A percentile compares a stretch with the other conserved stretches of the same genome.
phyloP scores from a whole-genome alignment of 768 basidiomycete genomes.

The Inosperma sp. region DNA sequence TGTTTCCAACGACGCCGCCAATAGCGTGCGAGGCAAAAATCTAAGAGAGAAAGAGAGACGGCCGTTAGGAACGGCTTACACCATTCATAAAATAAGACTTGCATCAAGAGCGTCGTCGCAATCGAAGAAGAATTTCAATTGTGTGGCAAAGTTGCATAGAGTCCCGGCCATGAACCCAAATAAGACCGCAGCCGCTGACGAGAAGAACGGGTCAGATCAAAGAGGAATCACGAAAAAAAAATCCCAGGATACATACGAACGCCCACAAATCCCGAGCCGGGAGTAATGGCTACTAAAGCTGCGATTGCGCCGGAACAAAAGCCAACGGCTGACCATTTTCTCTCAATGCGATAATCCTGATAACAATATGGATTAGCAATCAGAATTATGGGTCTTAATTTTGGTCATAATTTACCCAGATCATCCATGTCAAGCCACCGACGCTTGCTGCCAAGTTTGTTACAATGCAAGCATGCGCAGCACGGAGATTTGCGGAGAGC shows the following conservation, averaged over 20 bases:
- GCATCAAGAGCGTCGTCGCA: constrained; percentile 84
- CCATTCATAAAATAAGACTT: constrained; percentile 17
- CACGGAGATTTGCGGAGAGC: constrained; percentile 84
- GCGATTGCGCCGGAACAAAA: constrained; percentile 95
- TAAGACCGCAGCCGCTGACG: constrained; percentile 68
- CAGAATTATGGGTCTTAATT: neutral
- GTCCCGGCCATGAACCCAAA: constrained; percentile 86
- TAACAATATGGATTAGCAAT: neutral
- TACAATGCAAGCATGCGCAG: constrained; percentile 83
- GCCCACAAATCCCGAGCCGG: constrained; percentile 77
- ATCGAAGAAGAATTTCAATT: constrained; percentile 78
- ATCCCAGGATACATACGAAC: too few species aligned
- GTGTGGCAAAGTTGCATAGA: constrained; percentile 89
- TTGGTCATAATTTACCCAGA: constrained; percentile 51
- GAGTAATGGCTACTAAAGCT: constrained; percentile 87
- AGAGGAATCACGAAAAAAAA: constrained; percentile 11
- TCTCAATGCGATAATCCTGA: constrained; percentile 87
- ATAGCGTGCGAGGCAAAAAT: constrained; percentile 87
- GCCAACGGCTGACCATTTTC: constrained; percentile 90
- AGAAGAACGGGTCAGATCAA: constrained; percentile 5
- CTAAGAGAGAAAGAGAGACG: constrained; percentile 31
- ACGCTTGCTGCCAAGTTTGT: constrained; percentile 90
- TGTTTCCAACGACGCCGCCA: constrained; percentile 76
- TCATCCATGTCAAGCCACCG: constrained; percentile 89
- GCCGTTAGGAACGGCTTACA: neutral